Conservation (phyloP, 345 rosid species). For the Ceriops tagal region DNA sequence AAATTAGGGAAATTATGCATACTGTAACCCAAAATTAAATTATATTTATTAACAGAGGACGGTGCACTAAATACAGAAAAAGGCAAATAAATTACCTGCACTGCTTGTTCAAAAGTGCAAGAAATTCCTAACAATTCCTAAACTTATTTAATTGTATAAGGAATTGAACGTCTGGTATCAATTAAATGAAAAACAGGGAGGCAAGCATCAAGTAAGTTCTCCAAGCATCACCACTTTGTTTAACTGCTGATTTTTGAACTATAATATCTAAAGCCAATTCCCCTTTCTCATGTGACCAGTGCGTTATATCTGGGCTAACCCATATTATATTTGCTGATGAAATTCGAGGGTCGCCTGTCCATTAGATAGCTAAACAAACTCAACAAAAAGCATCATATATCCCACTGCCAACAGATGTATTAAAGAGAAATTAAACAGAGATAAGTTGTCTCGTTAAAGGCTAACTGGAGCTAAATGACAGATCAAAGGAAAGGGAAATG, state of each 20-base stretch:
- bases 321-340: constrained; percentile 64
- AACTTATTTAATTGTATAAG: constrained; percentile 83
- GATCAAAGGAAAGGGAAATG: no score
- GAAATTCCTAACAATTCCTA: constrained; percentile 84
- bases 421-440: no score
- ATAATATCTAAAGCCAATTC: constrained; percentile 74
- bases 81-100: constrained; percentile 52
- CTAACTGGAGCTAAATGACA: no score
- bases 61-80: neutral
- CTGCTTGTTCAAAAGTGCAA: constrained; percentile 87
- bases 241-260: constrained; percentile 67
- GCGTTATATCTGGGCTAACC: constrained; percentile 62
- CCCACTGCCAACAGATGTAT: neutral
- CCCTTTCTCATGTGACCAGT: constrained; percentile 63
- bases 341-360: constrained; percentile 81
- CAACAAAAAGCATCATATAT: constrained; percentile 4
- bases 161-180: constrained; percentile 75
- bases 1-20: neutral
- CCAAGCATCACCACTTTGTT: constrained; percentile 93
- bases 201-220: constrained; percentile 78
- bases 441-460: no score
- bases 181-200: constrained; percentile 78
- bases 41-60: neutral
- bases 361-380: constrained; percentile 5
- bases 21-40: neutral